Evolutionary conservation across 129 eudicot genomes (phyloP).

Genomic region (Chrysanthemum makinoi): DNA sequence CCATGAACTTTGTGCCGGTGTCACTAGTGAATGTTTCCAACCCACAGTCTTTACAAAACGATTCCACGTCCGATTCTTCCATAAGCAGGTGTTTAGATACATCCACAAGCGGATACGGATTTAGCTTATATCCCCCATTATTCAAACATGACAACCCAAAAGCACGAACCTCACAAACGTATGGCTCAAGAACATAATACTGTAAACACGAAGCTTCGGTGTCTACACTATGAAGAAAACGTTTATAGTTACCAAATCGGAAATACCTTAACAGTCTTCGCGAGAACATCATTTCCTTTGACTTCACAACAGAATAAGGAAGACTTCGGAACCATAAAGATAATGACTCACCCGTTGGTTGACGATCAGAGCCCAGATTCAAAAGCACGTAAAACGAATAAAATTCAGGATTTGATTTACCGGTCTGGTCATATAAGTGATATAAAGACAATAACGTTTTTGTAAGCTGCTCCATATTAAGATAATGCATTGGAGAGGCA

Average conservation of each 20-base stretch:
- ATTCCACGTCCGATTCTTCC: slow-evolving; percentile 69
- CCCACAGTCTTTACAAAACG: slow-evolving; percentile 72
- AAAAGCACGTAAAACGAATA: slow-evolving; percentile 69
- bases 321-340: slow-evolving; percentile 69
- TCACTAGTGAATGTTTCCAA: slow-evolving; percentile 51
- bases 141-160: slow-evolving; percentile 61
- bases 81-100: slow-evolving; percentile 51
- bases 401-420: slow-evolving; percentile 51
- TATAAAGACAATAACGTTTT: slow-evolving; percentile 63
- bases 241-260: slow-evolving; percentile 67
- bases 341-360: slow-evolving; percentile 59
- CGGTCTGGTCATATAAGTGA: slow-evolving; percentile 60
- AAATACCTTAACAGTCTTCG: slow-evolving; percentile 65
- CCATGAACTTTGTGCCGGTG: slow-evolving; percentile 47
- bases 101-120: slow-evolving; percentile 57
- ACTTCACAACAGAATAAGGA: slow-evolving; percentile 48
- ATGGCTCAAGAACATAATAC: slow-evolving; percentile 67
- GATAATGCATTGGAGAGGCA: slow-evolving; percentile 62
- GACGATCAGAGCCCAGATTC: slow-evolving; percentile 52
- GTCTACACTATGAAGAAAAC: slow-evolving; percentile 47
- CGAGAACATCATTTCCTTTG: slow-evolving; percentile 73
- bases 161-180: slow-evolving; percentile 66
- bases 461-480: slow-evolving; percentile 84
- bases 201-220: slow-evolving; percentile 76
- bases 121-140: slow-evolving; percentile 74